Base-by-base conservation (phyloP, 2,329 filamentous ascomycete genomes). In the Phoma sp. region DNA sequence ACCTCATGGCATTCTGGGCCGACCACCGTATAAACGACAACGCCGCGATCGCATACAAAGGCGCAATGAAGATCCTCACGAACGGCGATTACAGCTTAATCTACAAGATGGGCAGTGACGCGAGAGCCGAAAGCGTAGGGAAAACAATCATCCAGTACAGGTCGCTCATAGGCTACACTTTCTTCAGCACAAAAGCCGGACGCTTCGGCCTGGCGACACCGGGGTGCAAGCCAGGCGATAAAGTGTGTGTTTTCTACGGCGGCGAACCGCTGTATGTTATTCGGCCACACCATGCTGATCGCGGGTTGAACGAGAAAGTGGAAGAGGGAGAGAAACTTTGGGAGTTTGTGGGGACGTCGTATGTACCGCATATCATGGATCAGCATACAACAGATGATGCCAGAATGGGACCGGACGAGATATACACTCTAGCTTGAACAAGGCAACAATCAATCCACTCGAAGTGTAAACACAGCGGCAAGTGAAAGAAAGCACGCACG, bases 321-420 rank as follows among this genome's bases (percentile, higher is more conserved):
- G 23, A 25, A 25, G 5, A 5, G 5, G 25, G 0, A n/a, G 5
- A 15, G 0, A n/a, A 28, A 1, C 14, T 34, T 5, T 49, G 26
- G 26, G 28, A 43, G 7, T 52, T 47, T 12, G 20, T 42, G 7
- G 47, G 42, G 3, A 25, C 26, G 4, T 42, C 47, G 18, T 52
- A 47, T 15, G 23, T 51, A 12, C 38, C 45, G 1, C 45, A 49
- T 10, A 11, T 57, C 0, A 57, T 57, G 54, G 40, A 53, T 21
- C 34, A 38, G 7, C 49, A 49, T 25, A 37, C 46, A 9, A 42
- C 25, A 7, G 49, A 57, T n/a, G 43, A 47, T 5, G 43, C 49
- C n/a, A 26, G 49, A 53, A 17, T 18, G 7, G 39, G 30, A 37
- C 39, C 47, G 17, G 39, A 45, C 26, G 18, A 33, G 20, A 45